Base-by-base conservation (phyloP, 768 basidiomycete genomes). In the Xanthoconium purpureum region DNA sequence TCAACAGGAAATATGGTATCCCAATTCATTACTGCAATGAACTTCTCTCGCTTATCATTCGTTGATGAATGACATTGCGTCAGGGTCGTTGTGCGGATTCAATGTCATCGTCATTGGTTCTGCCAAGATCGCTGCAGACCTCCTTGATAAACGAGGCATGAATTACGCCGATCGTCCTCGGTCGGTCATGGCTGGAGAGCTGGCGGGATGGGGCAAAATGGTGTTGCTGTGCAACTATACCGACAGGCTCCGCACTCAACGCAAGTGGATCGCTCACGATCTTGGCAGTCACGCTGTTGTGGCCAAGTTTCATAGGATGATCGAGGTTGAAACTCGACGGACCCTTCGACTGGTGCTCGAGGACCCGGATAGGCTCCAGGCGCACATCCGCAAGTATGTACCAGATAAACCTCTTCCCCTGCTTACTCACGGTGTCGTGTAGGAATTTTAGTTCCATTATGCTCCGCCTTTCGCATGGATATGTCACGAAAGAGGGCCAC, bases 21-120 rank as follows among this genome's bases (percentile, higher is more conserved):
- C n/a, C 8, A 5, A 32, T 9, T 40, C 17, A 6, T 24, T 10
- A 18, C 3, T n/a, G 11, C 32, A 5, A 12, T 32, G 15, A 42
- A 18, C 7, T 14, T 12, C 35, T 28, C 3, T 13, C 11, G 17
- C n/a, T 56, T 0, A 50, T 15, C 6, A 13, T 39, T 3, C 9
- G 29, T 20, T 5, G 58, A 56, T 6, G 49, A 51, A 59, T 47
- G 61, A 65, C 37, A 53, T 64, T 42, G 55, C 58, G 5, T 64
- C 24, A 20, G 35, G 37, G 12, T 56, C 52, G 12, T 5, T 62
- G 5, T 50, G 56, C 9, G 58, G 60, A 37, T 50, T 77, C 57
- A 74, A 76, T 10, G 66, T 80, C 39, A 66, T 80, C 14, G 56
- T 80, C 39, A 62, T 82, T 3, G 79, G 78, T 52, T 75, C 79